phyloP scores from a whole-genome alignment of 306 rosid genomes.

The Ceratonia siliqua region DNA sequence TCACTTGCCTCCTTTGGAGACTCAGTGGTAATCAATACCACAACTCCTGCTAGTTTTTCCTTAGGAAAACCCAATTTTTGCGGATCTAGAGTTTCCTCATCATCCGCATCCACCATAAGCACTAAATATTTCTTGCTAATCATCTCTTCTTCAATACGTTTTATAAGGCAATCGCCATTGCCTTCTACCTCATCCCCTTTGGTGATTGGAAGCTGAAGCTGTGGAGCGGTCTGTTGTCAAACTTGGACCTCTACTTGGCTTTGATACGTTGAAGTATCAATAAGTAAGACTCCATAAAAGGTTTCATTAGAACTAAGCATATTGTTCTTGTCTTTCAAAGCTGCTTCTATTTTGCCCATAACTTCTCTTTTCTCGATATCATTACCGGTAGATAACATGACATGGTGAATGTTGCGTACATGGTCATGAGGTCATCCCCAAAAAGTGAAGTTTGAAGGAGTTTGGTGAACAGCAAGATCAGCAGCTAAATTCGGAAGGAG shows the following conservation, averaged over 20 bases:
- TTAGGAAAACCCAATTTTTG: not conserved
- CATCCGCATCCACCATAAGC: not conserved
- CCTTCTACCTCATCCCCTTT: not conserved
- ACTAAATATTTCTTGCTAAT: not conserved
- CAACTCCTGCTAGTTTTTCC: not conserved
- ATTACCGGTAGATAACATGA: not conserved
- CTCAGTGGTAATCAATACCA: not conserved
- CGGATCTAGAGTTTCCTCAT: not conserved
- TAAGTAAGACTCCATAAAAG: not conserved
- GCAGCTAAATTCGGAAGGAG: too few species aligned
- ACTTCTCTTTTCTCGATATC: not conserved
- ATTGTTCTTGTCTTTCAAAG: not conserved
- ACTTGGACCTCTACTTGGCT: not conserved
- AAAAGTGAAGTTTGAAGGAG: too few species aligned
- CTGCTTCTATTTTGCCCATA: not conserved
- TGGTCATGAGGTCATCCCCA: not conserved
- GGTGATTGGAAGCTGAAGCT: not conserved
- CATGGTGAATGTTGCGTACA: not conserved
- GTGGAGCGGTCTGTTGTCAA: not conserved
- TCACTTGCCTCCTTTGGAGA: not conserved
- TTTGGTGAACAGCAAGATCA: too few species aligned
- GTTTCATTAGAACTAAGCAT: not conserved
- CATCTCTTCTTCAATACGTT: not conserved
- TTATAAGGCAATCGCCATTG: not conserved
- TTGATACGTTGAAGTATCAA: not conserved